Evolutionary conservation across 495 filamentous ascomycete genomes (phyloP).

Genomic region (Immersiella caudata): DNA sequence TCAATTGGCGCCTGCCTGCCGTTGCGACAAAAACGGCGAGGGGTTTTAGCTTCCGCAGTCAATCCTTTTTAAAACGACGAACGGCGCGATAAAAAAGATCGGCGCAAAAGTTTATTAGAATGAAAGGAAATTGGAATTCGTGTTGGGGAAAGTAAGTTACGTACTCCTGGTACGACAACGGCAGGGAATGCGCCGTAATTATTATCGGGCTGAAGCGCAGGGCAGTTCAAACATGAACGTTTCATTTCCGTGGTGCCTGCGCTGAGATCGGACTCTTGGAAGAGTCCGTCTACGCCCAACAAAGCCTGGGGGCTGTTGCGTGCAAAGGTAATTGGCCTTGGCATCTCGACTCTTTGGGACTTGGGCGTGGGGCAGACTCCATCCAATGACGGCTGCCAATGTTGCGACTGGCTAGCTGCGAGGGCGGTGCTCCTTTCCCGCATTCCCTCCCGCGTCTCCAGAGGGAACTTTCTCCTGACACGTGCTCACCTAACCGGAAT

Average conservation of each 20-base stretch:
- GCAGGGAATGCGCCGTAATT: background rate
- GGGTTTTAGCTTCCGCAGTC: too few relatives aligned
- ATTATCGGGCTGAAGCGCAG: too few relatives aligned
- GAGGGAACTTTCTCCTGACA: background rate
- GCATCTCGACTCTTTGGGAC: background rate
- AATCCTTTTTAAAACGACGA: too few relatives aligned
- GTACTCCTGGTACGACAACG: background rate
- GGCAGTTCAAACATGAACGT: background rate
- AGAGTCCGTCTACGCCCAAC: background rate
- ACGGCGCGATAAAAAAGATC: too few relatives aligned
- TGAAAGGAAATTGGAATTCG: too few relatives aligned
- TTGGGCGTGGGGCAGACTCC: background rate
- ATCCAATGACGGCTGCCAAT: background rate
- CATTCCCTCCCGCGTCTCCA: background rate
- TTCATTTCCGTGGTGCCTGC: background rate
- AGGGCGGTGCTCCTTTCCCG: background rate
- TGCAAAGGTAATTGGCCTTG: background rate
- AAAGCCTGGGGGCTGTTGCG: background rate
- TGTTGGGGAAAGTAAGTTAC: too few relatives aligned
- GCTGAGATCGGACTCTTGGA: background rate
- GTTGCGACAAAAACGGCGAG: too few relatives aligned
- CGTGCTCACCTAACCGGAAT: background rate
- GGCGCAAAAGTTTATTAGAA: too few relatives aligned
- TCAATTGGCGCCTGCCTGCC: too few relatives aligned
- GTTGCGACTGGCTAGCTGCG: background rate